Evolutionary conservation across 768 basidiomycete species (phyloP), one percentile per base, ranked within the genome.

Genomic region (Cyathus striatus): DNA sequence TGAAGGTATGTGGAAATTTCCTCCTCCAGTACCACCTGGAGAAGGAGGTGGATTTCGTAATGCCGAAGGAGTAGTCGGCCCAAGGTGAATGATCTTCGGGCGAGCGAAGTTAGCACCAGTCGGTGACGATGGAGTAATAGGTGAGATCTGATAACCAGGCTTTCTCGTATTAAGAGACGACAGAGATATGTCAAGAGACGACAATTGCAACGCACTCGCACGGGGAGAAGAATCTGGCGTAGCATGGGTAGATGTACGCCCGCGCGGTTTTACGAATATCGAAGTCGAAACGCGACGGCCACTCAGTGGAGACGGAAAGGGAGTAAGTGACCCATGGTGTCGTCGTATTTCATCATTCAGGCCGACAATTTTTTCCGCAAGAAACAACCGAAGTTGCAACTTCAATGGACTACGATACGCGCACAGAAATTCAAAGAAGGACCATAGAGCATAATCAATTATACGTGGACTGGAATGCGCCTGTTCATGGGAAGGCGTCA

Each of bases 391-490:
- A 62, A 89, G 69, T 49, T 86, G 84, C 22, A 83, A 62, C 41
- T 75, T 63, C 22, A 90, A 67, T 1, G 86, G 84, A 27, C 64
- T 79, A 14, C 82, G 72, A 51, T 73, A 76, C 1, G 78, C 69
- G 48, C 78, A 83, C 14, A 84, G 57, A 42, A 85, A 69, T 51
- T 87, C 83, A 21, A 88, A 61, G 22, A 81, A 57, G 3, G 86
- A 88, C 86, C 86, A 88, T 1, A 83, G 65, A 6, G 77, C 62
- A 49, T 86, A 89, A 56, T 90, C 87, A 4, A 86, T 64, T 20
- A 83, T 63, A 22, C 83, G 71, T 3, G 84, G 84, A 32, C 60
- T 63, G 22, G 53, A 50, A 38, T 59, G 54, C 33, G 54, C 43
- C 40, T 46, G 52, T 18, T 27, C 45, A 44, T 17, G 49, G 45